phyloP scores from a whole-genome alignment of 164 flowering plant species.

The Houttuynia cordata region DNA sequence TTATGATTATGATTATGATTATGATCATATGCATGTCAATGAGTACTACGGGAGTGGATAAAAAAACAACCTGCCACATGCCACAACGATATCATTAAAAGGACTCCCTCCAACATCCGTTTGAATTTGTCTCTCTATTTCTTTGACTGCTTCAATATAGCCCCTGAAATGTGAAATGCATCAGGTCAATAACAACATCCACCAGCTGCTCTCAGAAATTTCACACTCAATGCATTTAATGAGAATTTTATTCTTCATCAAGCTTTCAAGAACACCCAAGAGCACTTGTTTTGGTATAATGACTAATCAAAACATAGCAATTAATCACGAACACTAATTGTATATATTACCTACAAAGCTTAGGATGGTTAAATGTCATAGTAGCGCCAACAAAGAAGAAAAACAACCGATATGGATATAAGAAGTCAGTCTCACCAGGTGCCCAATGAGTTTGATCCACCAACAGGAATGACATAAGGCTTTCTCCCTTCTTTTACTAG shows the following conservation, averaged over 20 bases:
- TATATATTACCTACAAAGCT: too few relatives aligned
- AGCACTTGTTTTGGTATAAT: too few relatives aligned
- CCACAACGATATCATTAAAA: conserved; percentile 82
- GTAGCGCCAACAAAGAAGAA: not conserved
- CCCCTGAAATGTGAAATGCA: conserved; percentile 40
- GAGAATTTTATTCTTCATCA: too few relatives aligned
- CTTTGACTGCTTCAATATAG: conserved; percentile 77
- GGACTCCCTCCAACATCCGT: conserved; percentile 11
- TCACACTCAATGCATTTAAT: too few relatives aligned
- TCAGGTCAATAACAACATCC: not conserved
- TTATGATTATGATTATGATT: not conserved
- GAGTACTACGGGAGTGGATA: not conserved
- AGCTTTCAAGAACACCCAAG: too few relatives aligned
- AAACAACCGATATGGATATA: not conserved
- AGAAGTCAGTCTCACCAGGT: conserved; percentile 44
- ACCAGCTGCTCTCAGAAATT: too few relatives aligned
- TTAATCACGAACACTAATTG: too few relatives aligned
- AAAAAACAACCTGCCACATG: conserved; percentile 76
- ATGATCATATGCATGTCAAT: not conserved
- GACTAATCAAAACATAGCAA: too few relatives aligned
- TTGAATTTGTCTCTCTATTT: conserved; percentile 63
- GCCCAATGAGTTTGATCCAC: conserved; percentile 92
- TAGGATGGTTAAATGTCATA: too few relatives aligned
- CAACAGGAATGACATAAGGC: conserved; percentile 97
- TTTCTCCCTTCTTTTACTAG: conserved; percentile 69